These are phyloP conservation scores for Suhomyces atakaporum DNA, from an alignment of 1,139 yeast species.

Conservation along the genomic window DNA sequence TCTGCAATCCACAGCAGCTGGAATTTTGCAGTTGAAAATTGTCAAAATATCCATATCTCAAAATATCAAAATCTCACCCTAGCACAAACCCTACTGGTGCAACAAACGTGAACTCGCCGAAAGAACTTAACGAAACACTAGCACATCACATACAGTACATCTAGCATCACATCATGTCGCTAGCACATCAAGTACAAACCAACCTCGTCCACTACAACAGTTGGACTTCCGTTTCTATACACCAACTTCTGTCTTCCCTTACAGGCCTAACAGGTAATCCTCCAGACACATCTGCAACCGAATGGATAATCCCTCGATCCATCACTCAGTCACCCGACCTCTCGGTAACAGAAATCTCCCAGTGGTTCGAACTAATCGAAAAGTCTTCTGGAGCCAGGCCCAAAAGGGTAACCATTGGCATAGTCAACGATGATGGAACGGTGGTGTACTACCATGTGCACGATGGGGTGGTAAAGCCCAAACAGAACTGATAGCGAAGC, in stretches of 20 bases:
- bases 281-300: conserved; percentile 21
- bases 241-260: conserved; percentile 11
- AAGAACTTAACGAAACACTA: too few species aligned
- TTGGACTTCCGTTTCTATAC: conserved; percentile 48
- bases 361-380: conserved; percentile 32
- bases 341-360: conserved; percentile 27
- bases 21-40: too few species aligned
- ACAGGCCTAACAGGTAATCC: conserved; percentile 33
- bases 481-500: conserved; percentile 38
- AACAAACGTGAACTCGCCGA: too few species aligned
- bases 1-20: too few species aligned
- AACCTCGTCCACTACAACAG: conserved; percentile 56
- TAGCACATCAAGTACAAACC: conserved; percentile 31
- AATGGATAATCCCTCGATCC: conserved; percentile 40
- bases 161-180: conserved; percentile 6
- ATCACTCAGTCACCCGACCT: conserved; percentile 20
- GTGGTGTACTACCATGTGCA: conserved; percentile 66
- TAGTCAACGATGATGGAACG: conserved; percentile 65
- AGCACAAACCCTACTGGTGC: too few species aligned
- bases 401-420: conserved; percentile 51
- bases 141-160: too few species aligned
- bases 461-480: conserved; percentile 62
- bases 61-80: too few species aligned
- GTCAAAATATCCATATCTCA: too few species aligned
- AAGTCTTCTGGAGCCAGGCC: conserved; percentile 25